These are phyloP conservation scores for Paragyromitra xinjiangensis DNA, from an alignment of 495 filamentous ascomycete species.

Conservation along the genomic window DNA sequence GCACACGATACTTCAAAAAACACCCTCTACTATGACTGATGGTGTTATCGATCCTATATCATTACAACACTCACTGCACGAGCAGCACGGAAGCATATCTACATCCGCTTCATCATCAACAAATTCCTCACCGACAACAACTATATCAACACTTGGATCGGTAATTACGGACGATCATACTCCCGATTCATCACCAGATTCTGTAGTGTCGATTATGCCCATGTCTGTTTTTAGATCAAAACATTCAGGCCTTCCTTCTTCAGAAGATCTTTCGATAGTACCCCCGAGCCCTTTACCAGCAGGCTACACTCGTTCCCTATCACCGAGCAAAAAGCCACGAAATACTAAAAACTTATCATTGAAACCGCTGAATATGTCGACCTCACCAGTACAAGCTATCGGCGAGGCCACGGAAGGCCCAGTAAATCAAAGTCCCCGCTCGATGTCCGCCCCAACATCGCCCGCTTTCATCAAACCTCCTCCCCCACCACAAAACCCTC, in stretches of 20 bases:
- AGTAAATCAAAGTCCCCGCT: slow-evolving; percentile 53
- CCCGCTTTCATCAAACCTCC: slow-evolving; percentile 80
- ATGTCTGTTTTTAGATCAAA: slow-evolving; percentile 66
- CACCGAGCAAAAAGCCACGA: slow-evolving; percentile 76
- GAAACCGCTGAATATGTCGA: slow-evolving; percentile 84
- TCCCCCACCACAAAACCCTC: slow-evolving; percentile 69
- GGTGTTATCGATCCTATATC: slow-evolving; percentile 44
- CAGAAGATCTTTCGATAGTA: slow-evolving; percentile 58
- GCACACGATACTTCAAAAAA: slow-evolving; percentile 48
- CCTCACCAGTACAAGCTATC: slow-evolving; percentile 57
- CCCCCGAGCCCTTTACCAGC: slow-evolving; percentile 54
- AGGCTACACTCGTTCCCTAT: slow-evolving; percentile 63
- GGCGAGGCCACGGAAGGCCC: slow-evolving; percentile 52
- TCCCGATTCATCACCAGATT: slow-evolving; percentile 89
- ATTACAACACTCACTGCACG: slow-evolving; percentile 58
- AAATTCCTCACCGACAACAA: slow-evolving; percentile 94
- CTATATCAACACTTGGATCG: slow-evolving; percentile 90
- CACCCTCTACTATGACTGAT: slow-evolving; percentile 34
- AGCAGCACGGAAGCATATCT: slow-evolving; percentile 74
- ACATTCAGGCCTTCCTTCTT: slow-evolving; percentile 58
- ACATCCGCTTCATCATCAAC: slow-evolving; percentile 84
- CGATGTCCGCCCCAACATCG: slow-evolving; percentile 78
- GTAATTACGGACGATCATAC: slow-evolving; percentile 88
- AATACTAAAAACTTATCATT: slow-evolving; percentile 95
- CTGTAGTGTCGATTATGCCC: slow-evolving; percentile 72